phyloP scores from a whole-genome alignment of 441 rosid genomes.

The Syzygium syzygioides region DNA sequence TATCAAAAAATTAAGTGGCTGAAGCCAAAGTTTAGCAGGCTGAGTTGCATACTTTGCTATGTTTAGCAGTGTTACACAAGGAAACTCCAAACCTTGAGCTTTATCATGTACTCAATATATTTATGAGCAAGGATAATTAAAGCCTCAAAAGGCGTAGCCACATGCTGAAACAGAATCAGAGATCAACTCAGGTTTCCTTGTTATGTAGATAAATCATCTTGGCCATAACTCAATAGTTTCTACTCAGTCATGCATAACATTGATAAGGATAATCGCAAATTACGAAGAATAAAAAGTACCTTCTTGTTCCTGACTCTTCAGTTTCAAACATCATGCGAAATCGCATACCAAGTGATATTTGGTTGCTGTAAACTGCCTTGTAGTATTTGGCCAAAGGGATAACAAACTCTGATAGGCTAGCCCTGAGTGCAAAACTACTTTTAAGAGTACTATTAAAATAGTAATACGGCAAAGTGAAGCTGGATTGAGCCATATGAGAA shows the following conservation, averaged over 20 bases:
- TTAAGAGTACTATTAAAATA: not conserved
- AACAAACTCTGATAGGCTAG: constrained; percentile 93
- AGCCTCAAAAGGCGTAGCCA: not conserved
- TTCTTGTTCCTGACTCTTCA: constrained; percentile 86
- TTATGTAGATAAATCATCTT: not conserved
- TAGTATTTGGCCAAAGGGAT: constrained; percentile 90
- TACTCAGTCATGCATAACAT: not conserved
- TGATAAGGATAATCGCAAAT: not conserved
- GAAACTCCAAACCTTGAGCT: not conserved
- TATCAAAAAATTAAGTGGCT: not conserved
- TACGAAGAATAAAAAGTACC: constrained; percentile 21
- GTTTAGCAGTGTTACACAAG: not conserved
- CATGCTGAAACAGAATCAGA: not conserved
- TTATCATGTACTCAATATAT: not conserved
- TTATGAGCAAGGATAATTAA: not conserved
- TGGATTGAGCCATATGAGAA: not conserved
- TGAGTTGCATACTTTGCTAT: not conserved
- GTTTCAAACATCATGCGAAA: constrained; percentile 99
- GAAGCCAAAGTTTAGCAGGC: not conserved
- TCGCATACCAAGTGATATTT: constrained; percentile 87
- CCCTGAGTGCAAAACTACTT: constrained; percentile 29
- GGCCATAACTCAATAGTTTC: not conserved
- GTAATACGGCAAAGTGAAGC: not conserved
- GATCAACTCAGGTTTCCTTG: not conserved
- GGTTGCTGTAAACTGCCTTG: constrained; percentile 70